Base-by-base conservation (phyloP, 2,329 filamentous ascomycete genomes). In the Alternaria sp. region DNA sequence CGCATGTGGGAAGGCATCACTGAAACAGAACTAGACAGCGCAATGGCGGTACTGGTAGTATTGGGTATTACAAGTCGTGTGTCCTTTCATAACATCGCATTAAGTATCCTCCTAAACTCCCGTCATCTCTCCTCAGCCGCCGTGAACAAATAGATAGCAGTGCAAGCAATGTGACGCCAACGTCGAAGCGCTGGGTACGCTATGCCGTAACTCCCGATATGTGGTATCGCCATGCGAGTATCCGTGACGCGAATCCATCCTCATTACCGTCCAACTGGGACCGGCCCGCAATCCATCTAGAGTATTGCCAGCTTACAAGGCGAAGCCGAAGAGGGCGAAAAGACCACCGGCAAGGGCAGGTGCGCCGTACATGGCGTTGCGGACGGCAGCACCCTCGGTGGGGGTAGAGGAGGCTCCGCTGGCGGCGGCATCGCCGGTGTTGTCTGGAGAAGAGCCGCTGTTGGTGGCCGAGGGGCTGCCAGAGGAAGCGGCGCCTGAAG, bases 261-360 rank as follows among this genome's bases (percentile, higher is more conserved):
- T 70, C 65, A 71, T 72, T 73, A 73, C 67, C 65, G 62, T 64
- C 67, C 59, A 62, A 66, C 62, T 69, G 71, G 72, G 67, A 69
- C 73, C 71, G 64, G 70, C 69, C 75, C 71, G 64, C 69, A 69
- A 59, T 49, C 57, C 67, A 47, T 56, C 44, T 47, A 64, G 40
- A 62, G 36, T 50, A n/a, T 47, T 56, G 32, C 57, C 59, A 62
- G 50, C 67, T 76, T 86, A 90, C 77, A 90, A 78, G 65, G 87
- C 81, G 65, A 89, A 76, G 66, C 86, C 87, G 72, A 89, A 86
- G 58, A 86, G 78, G 54, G 85, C 83, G 61, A 87, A 79, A 66
- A 89, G 78, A 72, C 84, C 85, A 63, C 84, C 84, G 52, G 83
- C 85, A 59, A 89, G 75, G 44, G 83, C 72, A 57, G 83, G 82